Conservation (phyloP, 495 filamentous ascomycete species). For the Aspergillus egyptiacus region DNA sequence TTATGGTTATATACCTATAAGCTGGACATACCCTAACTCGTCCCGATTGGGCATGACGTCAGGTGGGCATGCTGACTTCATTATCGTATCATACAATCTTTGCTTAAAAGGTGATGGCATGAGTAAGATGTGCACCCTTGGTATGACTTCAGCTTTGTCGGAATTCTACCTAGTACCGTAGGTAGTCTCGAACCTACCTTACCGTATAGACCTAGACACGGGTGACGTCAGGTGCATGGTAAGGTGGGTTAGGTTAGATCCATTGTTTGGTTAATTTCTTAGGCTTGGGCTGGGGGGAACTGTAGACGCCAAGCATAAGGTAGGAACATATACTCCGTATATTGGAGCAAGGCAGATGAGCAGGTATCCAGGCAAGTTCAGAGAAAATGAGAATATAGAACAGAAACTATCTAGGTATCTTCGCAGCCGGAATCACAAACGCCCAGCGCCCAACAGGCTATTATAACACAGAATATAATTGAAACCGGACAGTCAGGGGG, state of each 20-base stretch:
- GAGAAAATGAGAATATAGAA: constrained; percentile 3
- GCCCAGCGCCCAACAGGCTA: constrained; percentile 14
- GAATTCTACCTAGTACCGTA: no score
- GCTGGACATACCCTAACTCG: neutral
- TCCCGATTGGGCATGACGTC: constrained; percentile 19
- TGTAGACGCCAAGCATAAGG: no score
- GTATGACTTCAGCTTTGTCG: neutral
- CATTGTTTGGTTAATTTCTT: no score
- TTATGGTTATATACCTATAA: constrained; percentile 1
- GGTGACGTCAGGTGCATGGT: no score
- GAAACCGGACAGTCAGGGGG: no score
- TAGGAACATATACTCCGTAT: neutral
- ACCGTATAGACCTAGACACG: no score
- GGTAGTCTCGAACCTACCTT: no score
- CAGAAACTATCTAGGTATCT: constrained; percentile 22
- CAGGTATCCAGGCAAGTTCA: neutral
- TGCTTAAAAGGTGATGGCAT: neutral
- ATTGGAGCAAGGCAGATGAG: neutral
- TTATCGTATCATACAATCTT: constrained; percentile 10
- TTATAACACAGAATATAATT: constrained; percentile 5
- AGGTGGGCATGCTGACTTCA: constrained; percentile 23
- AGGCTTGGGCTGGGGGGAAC: neutral
- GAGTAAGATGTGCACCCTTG: no score
- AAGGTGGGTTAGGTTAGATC: no score
- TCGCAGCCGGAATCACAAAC: constrained; percentile 4